phyloP scores from a whole-genome alignment of 2,329 filamentous ascomycete species.

The Sporothrix sp. region DNA sequence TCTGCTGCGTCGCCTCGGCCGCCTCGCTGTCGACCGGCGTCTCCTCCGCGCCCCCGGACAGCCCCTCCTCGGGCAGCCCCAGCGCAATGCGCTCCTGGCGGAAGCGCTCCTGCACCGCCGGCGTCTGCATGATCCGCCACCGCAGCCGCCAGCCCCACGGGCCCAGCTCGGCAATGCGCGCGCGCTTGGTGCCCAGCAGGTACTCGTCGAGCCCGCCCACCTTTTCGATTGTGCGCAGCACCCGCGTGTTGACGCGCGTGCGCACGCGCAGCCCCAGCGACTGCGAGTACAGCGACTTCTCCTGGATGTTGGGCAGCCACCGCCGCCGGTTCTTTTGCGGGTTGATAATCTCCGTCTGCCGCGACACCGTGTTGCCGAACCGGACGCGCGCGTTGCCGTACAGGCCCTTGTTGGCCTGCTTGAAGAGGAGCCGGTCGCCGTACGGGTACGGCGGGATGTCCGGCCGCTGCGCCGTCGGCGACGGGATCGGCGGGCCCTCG shows the following conservation, averaged over 20 bases:
- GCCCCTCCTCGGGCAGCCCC: constrained; percentile 47
- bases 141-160: constrained; percentile 82
- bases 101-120: constrained; percentile 54
- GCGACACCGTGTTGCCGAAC: constrained; percentile 68
- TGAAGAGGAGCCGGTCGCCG: constrained; percentile 60
- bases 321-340: constrained; percentile 53
- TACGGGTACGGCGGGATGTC: constrained; percentile 59
- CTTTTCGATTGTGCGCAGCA: constrained; percentile 68
- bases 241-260: constrained; percentile 58
- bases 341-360: constrained; percentile 46
- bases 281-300: constrained; percentile 57
- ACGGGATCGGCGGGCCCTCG: constrained; percentile 33
- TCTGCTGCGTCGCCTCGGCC: constrained; percentile 27
- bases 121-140: constrained; percentile 80
- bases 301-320: constrained; percentile 68
- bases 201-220: constrained; percentile 88
- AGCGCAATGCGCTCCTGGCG: constrained; percentile 53
- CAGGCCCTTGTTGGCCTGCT: constrained; percentile 68
- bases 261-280: constrained; percentile 54
- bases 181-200: constrained; percentile 68
- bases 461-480: constrained; percentile 31
- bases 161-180: constrained; percentile 75
- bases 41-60: constrained; percentile 9
- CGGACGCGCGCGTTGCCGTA: constrained; percentile 63
- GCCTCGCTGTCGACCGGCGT: constrained; percentile 17